Evolutionary conservation across 345 rosid genomes (phyloP), one percentile per base, ranked within the genome.

Genomic region (Arabidopsis arenosa): DNA sequence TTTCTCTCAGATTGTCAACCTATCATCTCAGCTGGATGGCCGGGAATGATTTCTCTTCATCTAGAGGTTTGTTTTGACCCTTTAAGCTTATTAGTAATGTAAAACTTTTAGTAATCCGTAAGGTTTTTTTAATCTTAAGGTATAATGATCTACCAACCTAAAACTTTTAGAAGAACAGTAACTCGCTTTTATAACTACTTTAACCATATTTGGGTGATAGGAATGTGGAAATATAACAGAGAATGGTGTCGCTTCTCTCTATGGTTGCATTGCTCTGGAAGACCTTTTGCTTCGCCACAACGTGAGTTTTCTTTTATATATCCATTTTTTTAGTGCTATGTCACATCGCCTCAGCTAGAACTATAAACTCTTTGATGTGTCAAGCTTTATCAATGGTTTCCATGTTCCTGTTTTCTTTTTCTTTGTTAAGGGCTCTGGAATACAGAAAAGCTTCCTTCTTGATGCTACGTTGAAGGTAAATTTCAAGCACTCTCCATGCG

Each of bases 281-380:
- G 84, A 84, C 83, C 85, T 92, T 71, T 74, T 82, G 59, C 83
- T 92, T 69, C 91, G 93, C 21, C 97, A 92, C 86, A 92, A 85
- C 71, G 96, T 92, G 68, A 85, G 88, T 58, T 60, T 36, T 82
- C 73, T 70, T 59, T 60, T 45, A 13, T 14, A 15, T 32, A 17
- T 41, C 62, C 15, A 40, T 43, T 48, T 12, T 33, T 45, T 33
- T 35, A 45, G 18, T 63, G 54, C 23, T 48, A 14, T 49, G 21
- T 7, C 2, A 2, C 51, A 18, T 26, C 12, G 3, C 51, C 49
- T 66, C n/a, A 57, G 11, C 47, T 9, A 55, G 37, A 12, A 45
- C 28, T 28, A 28, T 5, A 3, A 14, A 48, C 32, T 11, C 33
- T 48, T 59, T 18, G 58, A 48, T 23, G 21, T 11, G 23, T 49